These are phyloP conservation scores for Meira nashicola DNA, from an alignment of 1,284 basidiomycete species.

Conservation along the genomic window DNA sequence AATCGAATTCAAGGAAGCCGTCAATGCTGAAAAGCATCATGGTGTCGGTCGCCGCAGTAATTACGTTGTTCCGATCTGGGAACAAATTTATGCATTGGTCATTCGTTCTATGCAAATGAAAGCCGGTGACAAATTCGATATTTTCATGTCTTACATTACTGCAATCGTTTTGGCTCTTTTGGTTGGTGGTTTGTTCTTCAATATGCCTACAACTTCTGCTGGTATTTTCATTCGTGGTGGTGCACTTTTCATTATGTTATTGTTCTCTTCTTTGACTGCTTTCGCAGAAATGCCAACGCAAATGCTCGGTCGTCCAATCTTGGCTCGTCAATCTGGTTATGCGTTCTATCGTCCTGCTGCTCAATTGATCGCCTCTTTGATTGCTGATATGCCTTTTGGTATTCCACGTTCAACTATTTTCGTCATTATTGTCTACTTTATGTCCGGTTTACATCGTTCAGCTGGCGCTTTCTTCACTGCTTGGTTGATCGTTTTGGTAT, in stretches of 20 bases:
- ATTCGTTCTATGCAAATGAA: slow-evolving; percentile 71
- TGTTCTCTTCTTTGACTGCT: slow-evolving; percentile 55
- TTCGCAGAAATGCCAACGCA: slow-evolving; percentile 38
- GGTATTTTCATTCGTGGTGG: slow-evolving; percentile 43
- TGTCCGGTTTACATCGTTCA: slow-evolving; percentile 28
- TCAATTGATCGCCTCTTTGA: slow-evolving; percentile 31
- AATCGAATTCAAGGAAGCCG: slow-evolving; percentile 67
- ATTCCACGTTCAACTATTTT: slow-evolving; percentile 54
- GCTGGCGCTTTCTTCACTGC: slow-evolving; percentile 56
- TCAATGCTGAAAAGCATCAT: slow-evolving; percentile 72
- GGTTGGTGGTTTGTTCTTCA: slow-evolving; percentile 71
- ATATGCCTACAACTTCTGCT: slow-evolving; percentile 24
- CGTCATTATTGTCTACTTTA: slow-evolving; percentile 53
- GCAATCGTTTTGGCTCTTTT: slow-evolving; percentile 64
- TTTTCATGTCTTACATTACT: slow-evolving; percentile 57
- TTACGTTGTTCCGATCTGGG: slow-evolving; percentile 68
- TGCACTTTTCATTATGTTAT: slow-evolving; percentile 56
- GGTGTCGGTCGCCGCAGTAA: slow-evolving; percentile 78
- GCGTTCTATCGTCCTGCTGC: slow-evolving; percentile 51
- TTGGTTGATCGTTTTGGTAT: slow-evolving; percentile 56
- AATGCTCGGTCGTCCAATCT: slow-evolving; percentile 37
- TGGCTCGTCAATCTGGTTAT: slow-evolving; percentile 32
- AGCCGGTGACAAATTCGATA: slow-evolving; percentile 75
- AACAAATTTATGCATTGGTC: slow-evolving; percentile 60
- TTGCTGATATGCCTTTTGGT: slow-evolving; percentile 55